A percentile compares a stretch with the other conserved stretches of the same genome.
phyloP scores from a whole-genome alignment of 441 rosid genomes.

The Raphanus hybrid region DNA sequence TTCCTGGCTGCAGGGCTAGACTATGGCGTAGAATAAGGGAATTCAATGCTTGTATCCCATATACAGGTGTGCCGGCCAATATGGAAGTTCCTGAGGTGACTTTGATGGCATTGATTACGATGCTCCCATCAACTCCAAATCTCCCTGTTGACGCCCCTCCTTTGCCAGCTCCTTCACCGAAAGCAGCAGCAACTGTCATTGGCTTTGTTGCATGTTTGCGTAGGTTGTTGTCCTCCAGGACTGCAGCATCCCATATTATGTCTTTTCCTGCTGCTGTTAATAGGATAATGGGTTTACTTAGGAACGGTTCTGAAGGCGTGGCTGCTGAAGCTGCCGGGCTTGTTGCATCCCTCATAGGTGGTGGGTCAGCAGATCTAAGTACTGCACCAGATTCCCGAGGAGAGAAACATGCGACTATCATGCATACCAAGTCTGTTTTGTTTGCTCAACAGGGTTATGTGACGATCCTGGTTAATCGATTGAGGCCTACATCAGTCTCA shows the following conservation, averaged over 20 bases:
- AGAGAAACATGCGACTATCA: slow-evolving; percentile 93
- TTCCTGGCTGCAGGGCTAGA: slow-evolving; percentile 98
- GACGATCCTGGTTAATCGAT: slow-evolving; percentile 84
- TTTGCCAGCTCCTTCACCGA: slow-evolving; percentile 96
- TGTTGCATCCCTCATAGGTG: slow-evolving; percentile 87
- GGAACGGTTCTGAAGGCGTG: slow-evolving; percentile 98
- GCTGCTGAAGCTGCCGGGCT: slow-evolving; percentile 96
- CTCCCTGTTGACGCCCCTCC: slow-evolving; percentile 97
- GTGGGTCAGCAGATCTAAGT: slow-evolving; percentile 77
- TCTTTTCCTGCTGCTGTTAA: slow-evolving; percentile 99
- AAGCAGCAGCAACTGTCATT: slow-evolving; percentile 99
- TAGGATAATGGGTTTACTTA: slow-evolving; percentile 98
- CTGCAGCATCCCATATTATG: slow-evolving; percentile 97
- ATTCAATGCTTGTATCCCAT: slow-evolving; percentile 96
- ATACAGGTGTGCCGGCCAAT: slow-evolving; percentile 83
- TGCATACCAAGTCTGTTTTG: slow-evolving; percentile 97
- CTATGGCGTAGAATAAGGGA: slow-evolving; percentile 99
- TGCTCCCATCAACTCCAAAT: slow-evolving; percentile 96
- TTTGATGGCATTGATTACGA: slow-evolving; percentile 97
- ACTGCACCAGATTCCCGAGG: slow-evolving; percentile 75
- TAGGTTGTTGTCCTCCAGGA: slow-evolving; percentile 91
- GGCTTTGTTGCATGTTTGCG: slow-evolving; percentile 97
- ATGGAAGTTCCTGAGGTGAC: slow-evolving; percentile 98
- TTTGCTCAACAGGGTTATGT: slow-evolving; percentile 82
- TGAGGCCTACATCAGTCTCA: slow-evolving; percentile 96